Evolutionary conservation across 495 filamentous ascomycete genomes (phyloP).

Genomic region (Aspergillus campestris): DNA sequence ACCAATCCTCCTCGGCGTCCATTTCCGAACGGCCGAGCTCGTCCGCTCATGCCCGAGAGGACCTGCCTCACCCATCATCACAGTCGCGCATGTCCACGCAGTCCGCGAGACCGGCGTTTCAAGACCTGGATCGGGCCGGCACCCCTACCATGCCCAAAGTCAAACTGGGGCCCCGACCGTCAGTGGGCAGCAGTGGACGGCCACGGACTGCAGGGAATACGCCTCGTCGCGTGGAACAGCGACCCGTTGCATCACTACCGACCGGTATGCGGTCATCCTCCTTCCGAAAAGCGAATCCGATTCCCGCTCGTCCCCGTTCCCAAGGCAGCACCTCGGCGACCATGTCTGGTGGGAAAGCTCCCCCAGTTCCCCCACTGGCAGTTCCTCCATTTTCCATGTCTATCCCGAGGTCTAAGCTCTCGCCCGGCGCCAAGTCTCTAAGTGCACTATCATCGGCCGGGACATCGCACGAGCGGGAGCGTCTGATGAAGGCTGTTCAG

Average conservation of each 20-base stretch:
- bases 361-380: slow-evolving; percentile 34
- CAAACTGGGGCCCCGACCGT: slow-evolving; percentile 77
- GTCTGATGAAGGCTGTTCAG: slow-evolving; percentile 89
- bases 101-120: slow-evolving; percentile 50
- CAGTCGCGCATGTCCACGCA: slow-evolving; percentile 50
- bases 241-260: slow-evolving; percentile 65
- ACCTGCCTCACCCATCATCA: slow-evolving; percentile 30
- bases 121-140: slow-evolving; percentile 53
- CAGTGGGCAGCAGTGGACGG: slow-evolving; percentile 57
- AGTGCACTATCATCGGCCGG: slow-evolving; percentile 45
- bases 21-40: slow-evolving; percentile 15
- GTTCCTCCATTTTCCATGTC: slow-evolving; percentile 42
- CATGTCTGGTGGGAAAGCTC: slow-evolving; percentile 29
- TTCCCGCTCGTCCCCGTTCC: slow-evolving; percentile 32
- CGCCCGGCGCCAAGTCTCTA: slow-evolving; percentile 44
- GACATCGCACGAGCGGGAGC: slow-evolving; percentile 81
- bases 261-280: slow-evolving; percentile 40
- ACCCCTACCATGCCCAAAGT: slow-evolving; percentile 57
- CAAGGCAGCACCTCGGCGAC: slow-evolving; percentile 31
- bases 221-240: slow-evolving; percentile 41
- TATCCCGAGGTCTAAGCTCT: slow-evolving; percentile 39
- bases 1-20: too few relatives aligned
- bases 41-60: slow-evolving; percentile 25
- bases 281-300: slow-evolving; percentile 28
- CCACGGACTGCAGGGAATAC: slow-evolving; percentile 50